These are phyloP conservation scores for Microglena sp. DNA, from an alignment of 139 green algal species.

Conservation along the genomic window DNA sequence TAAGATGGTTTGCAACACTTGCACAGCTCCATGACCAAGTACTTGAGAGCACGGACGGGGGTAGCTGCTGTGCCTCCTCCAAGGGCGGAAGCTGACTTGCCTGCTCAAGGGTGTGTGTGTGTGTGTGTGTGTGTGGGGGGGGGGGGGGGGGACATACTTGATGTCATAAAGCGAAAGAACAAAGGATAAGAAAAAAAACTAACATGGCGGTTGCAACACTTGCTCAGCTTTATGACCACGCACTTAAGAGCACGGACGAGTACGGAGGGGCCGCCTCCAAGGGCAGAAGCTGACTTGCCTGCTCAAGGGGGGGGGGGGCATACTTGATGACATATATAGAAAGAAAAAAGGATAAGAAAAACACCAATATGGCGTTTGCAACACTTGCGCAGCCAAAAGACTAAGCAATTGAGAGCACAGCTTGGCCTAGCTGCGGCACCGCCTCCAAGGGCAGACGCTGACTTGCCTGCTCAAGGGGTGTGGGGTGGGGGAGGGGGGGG, in stretches of 20 bases:
- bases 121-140: no score
- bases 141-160: no score
- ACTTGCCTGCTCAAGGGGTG: background rate
- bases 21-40: conserved; percentile 53
- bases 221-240: conserved; percentile 64
- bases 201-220: conserved; percentile 72
- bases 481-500: no score
- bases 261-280: background rate
- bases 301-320: no score
- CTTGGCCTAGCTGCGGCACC: background rate
- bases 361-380: conserved; percentile 59
- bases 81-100: background rate
- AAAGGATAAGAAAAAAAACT: no score
- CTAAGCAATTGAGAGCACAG: conserved; percentile 14
- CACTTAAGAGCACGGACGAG: conserved; percentile 26
- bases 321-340: no score
- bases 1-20: conserved; percentile 67
- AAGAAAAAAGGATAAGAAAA: no score
- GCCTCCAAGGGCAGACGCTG: background rate
- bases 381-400: conserved; percentile 64
- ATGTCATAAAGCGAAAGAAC: no score
- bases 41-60: conserved; percentile 10
- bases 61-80: background rate
- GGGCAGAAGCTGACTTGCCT: no score
- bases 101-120: background rate